Evolutionary conservation across 1,284 basidiomycete species (phyloP).

Genomic region (Cryptococcus amylolentus): DNA sequence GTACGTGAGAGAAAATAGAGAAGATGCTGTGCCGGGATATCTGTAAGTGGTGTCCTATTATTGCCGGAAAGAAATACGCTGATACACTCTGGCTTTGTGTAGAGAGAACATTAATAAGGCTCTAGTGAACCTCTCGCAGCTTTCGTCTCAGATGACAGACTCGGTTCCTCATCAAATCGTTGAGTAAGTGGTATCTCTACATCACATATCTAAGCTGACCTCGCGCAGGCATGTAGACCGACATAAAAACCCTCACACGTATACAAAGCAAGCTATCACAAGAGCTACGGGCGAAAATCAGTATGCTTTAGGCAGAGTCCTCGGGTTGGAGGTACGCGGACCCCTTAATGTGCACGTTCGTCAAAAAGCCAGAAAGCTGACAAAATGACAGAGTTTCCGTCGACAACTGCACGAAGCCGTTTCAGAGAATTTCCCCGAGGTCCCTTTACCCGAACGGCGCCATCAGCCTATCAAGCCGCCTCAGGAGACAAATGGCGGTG

Average conservation of each 20-base stretch:
- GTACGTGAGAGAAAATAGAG: constrained; percentile 36
- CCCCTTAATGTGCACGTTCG: not conserved
- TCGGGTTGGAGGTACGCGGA: constrained; percentile 38
- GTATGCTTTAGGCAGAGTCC: constrained; percentile 39
- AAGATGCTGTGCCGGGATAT: constrained; percentile 34
- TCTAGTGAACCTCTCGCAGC: constrained; percentile 24
- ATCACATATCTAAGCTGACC: not conserved
- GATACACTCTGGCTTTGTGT: not conserved
- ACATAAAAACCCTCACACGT: constrained; percentile 19
- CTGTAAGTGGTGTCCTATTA: constrained; percentile 25
- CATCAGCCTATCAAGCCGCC: constrained; percentile 21
- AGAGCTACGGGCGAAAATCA: constrained; percentile 45
- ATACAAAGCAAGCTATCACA: constrained; percentile 12
- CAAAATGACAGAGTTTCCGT: constrained; percentile 30
- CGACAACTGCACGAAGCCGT: constrained; percentile 35
- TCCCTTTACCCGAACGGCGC: constrained; percentile 35
- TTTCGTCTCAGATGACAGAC: constrained; percentile 33
- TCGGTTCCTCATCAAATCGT: constrained; percentile 37
- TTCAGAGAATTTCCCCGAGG: constrained; percentile 30
- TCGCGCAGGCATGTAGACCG: constrained; percentile 10
- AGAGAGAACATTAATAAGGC: constrained; percentile 35
- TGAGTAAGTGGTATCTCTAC: constrained; percentile 27
- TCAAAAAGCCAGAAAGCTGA: not conserved
- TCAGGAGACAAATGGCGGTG: not conserved
- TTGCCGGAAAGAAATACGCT: constrained; percentile 1